A percentile compares a stretch with the other conserved stretches of the same genome.
phyloP scores from a whole-genome alignment of 1,139 yeast genomes.

The Saccharomyces hybrid region DNA sequence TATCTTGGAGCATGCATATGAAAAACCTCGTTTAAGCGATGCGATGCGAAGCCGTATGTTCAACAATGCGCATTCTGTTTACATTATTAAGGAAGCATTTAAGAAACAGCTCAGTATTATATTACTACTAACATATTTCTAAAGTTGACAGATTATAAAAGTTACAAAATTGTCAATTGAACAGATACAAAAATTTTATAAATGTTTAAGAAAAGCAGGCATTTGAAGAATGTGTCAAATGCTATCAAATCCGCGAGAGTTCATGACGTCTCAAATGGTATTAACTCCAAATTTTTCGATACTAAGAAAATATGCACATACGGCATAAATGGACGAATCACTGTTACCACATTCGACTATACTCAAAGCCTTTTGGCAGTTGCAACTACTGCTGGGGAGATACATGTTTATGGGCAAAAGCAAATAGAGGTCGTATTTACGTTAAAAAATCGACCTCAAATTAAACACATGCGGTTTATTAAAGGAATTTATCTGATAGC shows the following conservation, averaged over 20 bases:
- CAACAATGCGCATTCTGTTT: not conserved
- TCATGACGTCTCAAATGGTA: constrained; percentile 34
- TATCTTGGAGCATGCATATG: constrained; percentile 38
- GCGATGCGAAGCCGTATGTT: not conserved
- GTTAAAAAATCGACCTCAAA: constrained; percentile 43
- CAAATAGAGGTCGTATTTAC: constrained; percentile 69
- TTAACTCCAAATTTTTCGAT: constrained; percentile 37
- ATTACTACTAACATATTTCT: too few relatives aligned
- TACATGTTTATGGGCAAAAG: constrained; percentile 78
- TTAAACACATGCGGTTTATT: constrained; percentile 54
- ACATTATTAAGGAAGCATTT: constrained; percentile 1
- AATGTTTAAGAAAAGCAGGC: constrained; percentile 11
- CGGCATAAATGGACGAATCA: constrained; percentile 54
- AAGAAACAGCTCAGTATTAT: not conserved
- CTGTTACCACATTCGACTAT: constrained; percentile 75
- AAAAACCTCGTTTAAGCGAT: not conserved
- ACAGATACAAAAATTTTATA: not conserved
- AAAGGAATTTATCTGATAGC: constrained; percentile 77
- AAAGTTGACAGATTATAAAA: not conserved
- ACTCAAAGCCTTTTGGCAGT: constrained; percentile 80
- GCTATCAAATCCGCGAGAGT: constrained; percentile 35
- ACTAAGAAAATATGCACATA: constrained; percentile 37
- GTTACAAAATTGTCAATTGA: not conserved
- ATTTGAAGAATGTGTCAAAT: constrained; percentile 46
- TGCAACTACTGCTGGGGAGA: constrained; percentile 60